phyloP scores from a whole-genome alignment of 139 green algal genomes.

The Chlorella vulgaris region DNA sequence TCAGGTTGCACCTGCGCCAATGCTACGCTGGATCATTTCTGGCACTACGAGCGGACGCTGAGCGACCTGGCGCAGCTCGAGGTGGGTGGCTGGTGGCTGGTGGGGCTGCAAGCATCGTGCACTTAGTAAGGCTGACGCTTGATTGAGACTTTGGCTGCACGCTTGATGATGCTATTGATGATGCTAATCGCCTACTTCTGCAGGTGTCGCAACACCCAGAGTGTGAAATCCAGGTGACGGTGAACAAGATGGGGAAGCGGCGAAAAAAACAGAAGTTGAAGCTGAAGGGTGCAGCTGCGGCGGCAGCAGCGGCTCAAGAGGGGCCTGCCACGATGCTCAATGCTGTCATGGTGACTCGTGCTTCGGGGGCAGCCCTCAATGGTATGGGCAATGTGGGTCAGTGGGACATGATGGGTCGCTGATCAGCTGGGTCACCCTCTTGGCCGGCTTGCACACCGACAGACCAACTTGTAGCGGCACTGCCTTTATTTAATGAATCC shows the following conservation, averaged over 20 bases:
- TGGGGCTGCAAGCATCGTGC: too few species aligned
- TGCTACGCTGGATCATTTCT: neutral
- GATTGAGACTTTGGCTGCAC: too few species aligned
- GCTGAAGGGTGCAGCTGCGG: neutral
- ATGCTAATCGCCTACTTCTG: too few species aligned
- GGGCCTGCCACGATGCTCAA: neutral
- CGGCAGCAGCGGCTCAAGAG: neutral
- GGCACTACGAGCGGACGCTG: neutral
- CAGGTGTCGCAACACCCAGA: neutral
- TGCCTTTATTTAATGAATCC: too few species aligned
- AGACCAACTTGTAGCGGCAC: too few species aligned
- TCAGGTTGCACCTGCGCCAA: neutral
- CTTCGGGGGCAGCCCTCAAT: neutral
- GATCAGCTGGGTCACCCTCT: neutral
- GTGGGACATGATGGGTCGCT: conserved; percentile 1
- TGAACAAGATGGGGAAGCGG: neutral
- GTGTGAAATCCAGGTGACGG: neutral
- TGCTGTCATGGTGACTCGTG: neutral
- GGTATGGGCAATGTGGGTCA: neutral
- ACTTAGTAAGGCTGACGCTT: too few species aligned
- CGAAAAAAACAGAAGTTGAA: neutral
- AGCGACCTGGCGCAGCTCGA: neutral
- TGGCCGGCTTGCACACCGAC: too few species aligned
- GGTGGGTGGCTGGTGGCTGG: neutral
- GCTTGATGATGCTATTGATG: too few species aligned